Conservation (phyloP, 495 filamentous ascomycete genomes). For the Daldinia childiae region DNA sequence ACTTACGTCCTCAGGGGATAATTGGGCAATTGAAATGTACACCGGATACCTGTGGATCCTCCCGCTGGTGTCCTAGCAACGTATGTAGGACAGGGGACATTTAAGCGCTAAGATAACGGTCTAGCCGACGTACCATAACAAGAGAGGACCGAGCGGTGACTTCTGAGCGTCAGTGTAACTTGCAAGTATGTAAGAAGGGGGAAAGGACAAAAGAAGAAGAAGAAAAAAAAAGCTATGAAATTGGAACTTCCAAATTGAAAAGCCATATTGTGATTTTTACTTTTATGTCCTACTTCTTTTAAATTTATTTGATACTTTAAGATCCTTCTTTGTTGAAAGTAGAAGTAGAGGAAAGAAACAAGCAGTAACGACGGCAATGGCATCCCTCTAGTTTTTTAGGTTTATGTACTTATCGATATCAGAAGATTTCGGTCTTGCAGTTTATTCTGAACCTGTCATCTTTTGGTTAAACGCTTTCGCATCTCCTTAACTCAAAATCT, state of each 20-base stretch:
- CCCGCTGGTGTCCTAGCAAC: slow-evolving; percentile 31
- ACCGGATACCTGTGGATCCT: slow-evolving; percentile 15
- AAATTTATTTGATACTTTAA: not conserved
- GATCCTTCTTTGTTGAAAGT: not conserved
- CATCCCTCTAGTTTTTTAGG: not conserved
- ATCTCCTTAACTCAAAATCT: not conserved
- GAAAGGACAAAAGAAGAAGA: not conserved
- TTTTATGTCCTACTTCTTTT: not conserved
- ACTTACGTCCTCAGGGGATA: not conserved
- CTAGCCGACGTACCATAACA: slow-evolving; percentile 7
- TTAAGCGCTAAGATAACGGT: slow-evolving; percentile 28
- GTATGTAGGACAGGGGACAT: slow-evolving; percentile 7
- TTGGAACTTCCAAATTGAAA: not conserved
- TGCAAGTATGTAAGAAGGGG: not conserved
- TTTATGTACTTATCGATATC: slow-evolving; percentile 11
- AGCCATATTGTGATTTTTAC: not conserved
- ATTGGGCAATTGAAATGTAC: slow-evolving; percentile 1
- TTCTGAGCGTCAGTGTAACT: slow-evolving; percentile 16
- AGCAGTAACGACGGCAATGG: not conserved
- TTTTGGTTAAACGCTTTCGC: not conserved
- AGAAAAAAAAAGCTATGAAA: not conserved
- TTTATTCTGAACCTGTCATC: slow-evolving; percentile 6
- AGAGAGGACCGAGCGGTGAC: slow-evolving; percentile 31
- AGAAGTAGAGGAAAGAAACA: not conserved
- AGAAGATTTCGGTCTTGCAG: slow-evolving; percentile 12